phyloP scores from a whole-genome alignment of 257 asterid species.

The Solanum sparsipilum region DNA sequence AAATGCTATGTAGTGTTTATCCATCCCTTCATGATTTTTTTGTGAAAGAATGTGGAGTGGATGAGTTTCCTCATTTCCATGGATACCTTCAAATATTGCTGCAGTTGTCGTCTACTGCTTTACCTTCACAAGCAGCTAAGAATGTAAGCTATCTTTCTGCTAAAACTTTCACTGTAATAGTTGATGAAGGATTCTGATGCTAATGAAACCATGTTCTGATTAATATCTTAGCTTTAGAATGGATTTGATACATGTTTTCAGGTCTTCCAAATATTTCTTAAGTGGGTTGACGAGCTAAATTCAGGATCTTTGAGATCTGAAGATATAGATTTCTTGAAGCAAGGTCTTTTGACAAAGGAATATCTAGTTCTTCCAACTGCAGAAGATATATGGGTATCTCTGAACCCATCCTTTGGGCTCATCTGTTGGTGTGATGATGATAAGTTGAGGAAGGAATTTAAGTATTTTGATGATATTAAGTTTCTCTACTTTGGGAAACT shows the following conservation, averaged over 20 bases:
- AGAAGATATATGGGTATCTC: slow-evolving; percentile 88
- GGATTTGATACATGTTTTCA: not conserved
- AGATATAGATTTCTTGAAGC: slow-evolving; percentile 50
- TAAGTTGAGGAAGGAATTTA: slow-evolving; percentile 45
- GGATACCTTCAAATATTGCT: slow-evolving; percentile 72
- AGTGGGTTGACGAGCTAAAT: slow-evolving; percentile 59
- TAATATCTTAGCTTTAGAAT: not conserved
- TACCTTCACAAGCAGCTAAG: slow-evolving; percentile 74
- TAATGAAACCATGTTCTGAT: not conserved
- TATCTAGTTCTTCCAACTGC: slow-evolving; percentile 67
- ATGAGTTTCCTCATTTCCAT: slow-evolving; percentile 44
- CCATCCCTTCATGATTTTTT: slow-evolving; percentile 72
- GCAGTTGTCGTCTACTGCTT: slow-evolving; percentile 39
- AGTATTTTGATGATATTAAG: slow-evolving; percentile 45
- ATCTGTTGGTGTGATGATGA: slow-evolving; percentile 86
- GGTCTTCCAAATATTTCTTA: slow-evolving; percentile 62
- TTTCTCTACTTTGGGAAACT: slow-evolving; percentile 55
- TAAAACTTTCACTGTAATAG: not conserved
- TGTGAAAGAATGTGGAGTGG: slow-evolving; percentile 82
- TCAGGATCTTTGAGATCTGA: slow-evolving; percentile 58
- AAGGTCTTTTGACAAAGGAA: slow-evolving; percentile 45
- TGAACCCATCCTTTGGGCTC: slow-evolving; percentile 69
- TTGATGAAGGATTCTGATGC: not conserved
- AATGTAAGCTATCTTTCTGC: slow-evolving; percentile 33
- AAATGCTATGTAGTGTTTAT: slow-evolving; percentile 43